Conservation (phyloP, 164 flowering plant species). For the Kalanchoe fedtschenkoi region DNA sequence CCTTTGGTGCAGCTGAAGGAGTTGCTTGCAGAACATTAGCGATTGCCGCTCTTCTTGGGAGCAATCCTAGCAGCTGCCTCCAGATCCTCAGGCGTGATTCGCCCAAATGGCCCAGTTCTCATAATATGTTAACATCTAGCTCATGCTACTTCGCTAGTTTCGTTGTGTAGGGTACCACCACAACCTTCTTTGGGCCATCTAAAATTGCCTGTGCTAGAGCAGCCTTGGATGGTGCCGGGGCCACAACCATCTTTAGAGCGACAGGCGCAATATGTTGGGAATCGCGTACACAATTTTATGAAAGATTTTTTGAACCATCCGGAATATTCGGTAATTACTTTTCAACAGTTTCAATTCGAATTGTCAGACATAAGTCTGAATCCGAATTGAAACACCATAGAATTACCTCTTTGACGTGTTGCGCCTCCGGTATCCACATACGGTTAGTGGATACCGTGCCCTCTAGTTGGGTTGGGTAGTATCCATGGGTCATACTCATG, state of each 20-base stretch:
- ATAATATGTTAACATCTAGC: conserved; percentile 49
- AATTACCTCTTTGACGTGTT: no score
- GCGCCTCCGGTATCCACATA: no score
- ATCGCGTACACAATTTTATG: no score
- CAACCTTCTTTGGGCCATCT: conserved; percentile 44
- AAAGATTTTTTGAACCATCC: no score
- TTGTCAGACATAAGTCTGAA: no score
- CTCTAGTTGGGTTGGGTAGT: no score
- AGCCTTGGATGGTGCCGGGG: conserved; percentile 25
- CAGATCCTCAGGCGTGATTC: conserved; percentile 69
- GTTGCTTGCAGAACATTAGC: conserved; percentile 21
- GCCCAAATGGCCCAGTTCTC: conserved; percentile 75
- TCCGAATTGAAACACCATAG: no score
- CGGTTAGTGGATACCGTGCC: no score
- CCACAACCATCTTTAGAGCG: conserved; percentile 15
- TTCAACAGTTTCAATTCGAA: no score
- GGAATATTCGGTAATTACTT: no score
- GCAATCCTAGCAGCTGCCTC: conserved; percentile 73
- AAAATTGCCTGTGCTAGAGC: conserved; percentile 15
- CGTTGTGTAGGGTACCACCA: conserved; percentile 74
- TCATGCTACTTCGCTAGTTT: conserved; percentile 92
- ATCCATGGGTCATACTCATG: no score
- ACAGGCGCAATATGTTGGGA: no score
- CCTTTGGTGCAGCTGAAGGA: conserved; percentile 11
- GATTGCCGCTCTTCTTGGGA: conserved; percentile 19